Evolutionary conservation across 2,329 filamentous ascomycete species (phyloP), one percentile per base, ranked within the genome.

Genomic region (Talaromyces sp.): DNA sequence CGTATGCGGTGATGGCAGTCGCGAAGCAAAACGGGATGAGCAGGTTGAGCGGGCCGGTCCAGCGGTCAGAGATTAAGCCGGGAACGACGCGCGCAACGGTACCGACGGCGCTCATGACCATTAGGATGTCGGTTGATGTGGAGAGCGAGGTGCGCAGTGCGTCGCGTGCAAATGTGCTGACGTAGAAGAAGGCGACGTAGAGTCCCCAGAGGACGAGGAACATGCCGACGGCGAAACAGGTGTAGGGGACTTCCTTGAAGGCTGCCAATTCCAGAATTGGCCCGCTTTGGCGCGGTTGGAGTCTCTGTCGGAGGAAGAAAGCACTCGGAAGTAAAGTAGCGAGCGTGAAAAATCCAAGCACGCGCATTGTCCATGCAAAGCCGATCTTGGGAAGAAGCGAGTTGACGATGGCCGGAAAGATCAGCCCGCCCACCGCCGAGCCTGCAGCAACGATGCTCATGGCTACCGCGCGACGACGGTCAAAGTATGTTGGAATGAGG

Each of bases 21-120:
- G 35, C 31, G 19, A 61, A n/a, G 21, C 2, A 43, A 24, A 56
- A 61, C 4, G 58, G 58, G 6, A 62, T 58, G 32, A 62, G 29
- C 12, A 57, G 50, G 46, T 62, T 62, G 9, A 62, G 31, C 5
- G 61, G 61, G 1, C 61, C 61, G 3, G 52, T 60, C n/a, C 43
- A 61, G 7, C 27, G 27, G 56, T 62, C 61, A 0, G 58, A 59
- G 11, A 61, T 14, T 7, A 59, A 87, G 78, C 0, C 57, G 1
- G 85, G 85, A 0, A 85, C 64, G 11, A 88, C 61, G 0, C 87
- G 82, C 10, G 85, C 85, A 2, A 83, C 60, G 14, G 84, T 60
- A 1, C 87, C 85, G 11, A 85, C 77, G 21, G 83, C 85, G 71
- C 90, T 91, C 67, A 89, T 76, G 3, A 89, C 75, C 27, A 89